Evolutionary conservation across 164 flowering plant genomes (phyloP).

Genomic region (Magnolia officinalis): DNA sequence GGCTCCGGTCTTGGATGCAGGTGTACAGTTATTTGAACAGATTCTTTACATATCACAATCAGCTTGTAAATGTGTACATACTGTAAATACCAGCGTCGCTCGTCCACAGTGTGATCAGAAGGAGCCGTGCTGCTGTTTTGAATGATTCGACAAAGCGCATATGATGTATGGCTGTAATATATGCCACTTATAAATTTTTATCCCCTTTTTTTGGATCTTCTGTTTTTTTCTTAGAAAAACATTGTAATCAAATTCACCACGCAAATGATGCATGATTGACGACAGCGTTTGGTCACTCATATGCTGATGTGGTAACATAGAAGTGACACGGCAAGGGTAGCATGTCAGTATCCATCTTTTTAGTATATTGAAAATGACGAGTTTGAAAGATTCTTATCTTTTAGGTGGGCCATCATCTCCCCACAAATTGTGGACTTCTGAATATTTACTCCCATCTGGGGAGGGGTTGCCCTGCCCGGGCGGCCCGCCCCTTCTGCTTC

Average conservation of each 20-base stretch:
- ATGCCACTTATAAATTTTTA: not conserved
- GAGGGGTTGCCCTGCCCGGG: too few species aligned
- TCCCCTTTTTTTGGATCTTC: not conserved
- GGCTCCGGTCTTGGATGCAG: constrained; percentile 23
- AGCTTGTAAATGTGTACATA: constrained; percentile 5
- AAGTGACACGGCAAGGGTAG: too few species aligned
- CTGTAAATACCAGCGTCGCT: constrained; percentile 3
- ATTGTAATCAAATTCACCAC: not conserved
- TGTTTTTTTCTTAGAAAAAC: not conserved
- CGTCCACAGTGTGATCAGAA: not conserved
- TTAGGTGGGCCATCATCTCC: too few species aligned
- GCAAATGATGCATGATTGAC: too few species aligned
- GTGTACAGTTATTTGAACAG: constrained; percentile 29
- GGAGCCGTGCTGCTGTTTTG: not conserved
- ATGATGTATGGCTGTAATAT: not conserved
- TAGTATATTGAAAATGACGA: too few species aligned
- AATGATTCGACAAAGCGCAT: not conserved
- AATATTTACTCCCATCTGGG: too few species aligned
- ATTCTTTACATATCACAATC: constrained; percentile 7
- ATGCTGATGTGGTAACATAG: too few species aligned
- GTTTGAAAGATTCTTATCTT: too few species aligned
- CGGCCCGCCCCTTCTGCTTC: too few species aligned
- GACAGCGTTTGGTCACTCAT: too few species aligned
- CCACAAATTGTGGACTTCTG: too few species aligned
- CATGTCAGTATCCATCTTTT: too few species aligned